Base-by-base conservation (phyloP, 305 asterid genomes). In the Salvia sclarea region DNA sequence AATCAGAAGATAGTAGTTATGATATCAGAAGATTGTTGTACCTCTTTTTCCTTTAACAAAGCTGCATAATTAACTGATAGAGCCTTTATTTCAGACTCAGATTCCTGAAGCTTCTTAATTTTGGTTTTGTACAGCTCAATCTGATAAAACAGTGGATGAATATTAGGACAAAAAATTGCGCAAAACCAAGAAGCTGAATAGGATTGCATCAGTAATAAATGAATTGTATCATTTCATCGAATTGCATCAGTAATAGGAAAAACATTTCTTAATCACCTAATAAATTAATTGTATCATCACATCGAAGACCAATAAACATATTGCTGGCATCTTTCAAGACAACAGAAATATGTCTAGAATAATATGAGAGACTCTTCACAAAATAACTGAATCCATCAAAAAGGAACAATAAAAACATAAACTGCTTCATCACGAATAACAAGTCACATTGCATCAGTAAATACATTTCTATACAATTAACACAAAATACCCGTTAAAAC, bases 71-170 rank as follows among this genome's bases (percentile, higher is more conserved):
- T 95, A 74, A 92, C 91, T 2, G 97, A 92, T 13, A 95, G 64
- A 21, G 97, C 98, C 83, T 90, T 95, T 56, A 95, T 92, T 84
- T 91, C 95, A 14, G 97, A 83, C 85, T 95, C 98, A 8, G 99
- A 95, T 65, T 86, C 98, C 86, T 83, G 90, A 66, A 95, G 96
- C 72, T 88, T 91, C 83, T 81, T 95, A 68, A 89, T 92, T 75
- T 92, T 94, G 6, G 71, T 63, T 82, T 84, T 76, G 84, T 83
- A 89, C 50, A 74, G 90, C 66, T 89, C 88, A 49, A 86, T 83
- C 96, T 91, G 84, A 70, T 33, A 62, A 47, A 49, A 14, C 28
- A 54, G 21, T 47, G 45, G 54, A 55, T 64, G 44, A 38, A 58
- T 50, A 69, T 70, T 56, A 30, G 24, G 64, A n/a, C 11, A 38